Evolutionary conservation across 2,329 filamentous ascomycete genomes (phyloP).

Genomic region (Cryphonectria japonica): DNA sequence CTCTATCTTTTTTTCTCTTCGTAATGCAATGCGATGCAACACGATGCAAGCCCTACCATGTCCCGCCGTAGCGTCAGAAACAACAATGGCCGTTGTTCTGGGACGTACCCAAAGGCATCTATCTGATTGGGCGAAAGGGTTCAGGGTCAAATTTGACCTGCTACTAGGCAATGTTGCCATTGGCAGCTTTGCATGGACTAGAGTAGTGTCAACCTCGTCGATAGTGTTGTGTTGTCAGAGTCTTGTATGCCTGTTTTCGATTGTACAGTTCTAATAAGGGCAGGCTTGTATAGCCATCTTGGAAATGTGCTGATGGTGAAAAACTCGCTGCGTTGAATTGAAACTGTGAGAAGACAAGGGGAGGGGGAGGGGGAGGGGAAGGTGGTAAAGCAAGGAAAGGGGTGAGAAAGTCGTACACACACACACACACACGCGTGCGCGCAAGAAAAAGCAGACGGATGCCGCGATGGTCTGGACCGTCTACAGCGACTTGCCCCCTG

Average conservation of each 20-base stretch:
- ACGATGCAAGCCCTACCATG: background rate
- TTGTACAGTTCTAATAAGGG: background rate
- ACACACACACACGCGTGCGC: no score
- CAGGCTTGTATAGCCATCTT: background rate
- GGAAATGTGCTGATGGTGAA: background rate
- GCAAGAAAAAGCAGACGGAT: background rate
- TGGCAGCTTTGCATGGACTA: no score
- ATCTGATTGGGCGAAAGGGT: no score
- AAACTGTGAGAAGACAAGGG: no score
- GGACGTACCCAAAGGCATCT: background rate
- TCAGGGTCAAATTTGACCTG: no score
- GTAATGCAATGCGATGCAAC: background rate
- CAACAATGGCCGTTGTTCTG: background rate
- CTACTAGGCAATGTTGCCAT: no score
- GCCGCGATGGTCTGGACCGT: conserved; percentile 4
- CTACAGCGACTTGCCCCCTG: background rate
- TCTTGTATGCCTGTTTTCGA: background rate
- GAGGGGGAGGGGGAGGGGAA: no score
- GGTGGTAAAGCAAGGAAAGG: no score
- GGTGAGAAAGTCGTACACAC: no score
- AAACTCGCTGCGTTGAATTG: background rate
- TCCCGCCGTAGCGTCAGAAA: background rate
- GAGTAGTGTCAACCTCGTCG: background rate
- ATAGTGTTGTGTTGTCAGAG: background rate
- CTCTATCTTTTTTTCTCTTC: no score